phyloP scores from a whole-genome alignment of 2,329 filamentous ascomycete species.

The Paecilomyces niveus region DNA sequence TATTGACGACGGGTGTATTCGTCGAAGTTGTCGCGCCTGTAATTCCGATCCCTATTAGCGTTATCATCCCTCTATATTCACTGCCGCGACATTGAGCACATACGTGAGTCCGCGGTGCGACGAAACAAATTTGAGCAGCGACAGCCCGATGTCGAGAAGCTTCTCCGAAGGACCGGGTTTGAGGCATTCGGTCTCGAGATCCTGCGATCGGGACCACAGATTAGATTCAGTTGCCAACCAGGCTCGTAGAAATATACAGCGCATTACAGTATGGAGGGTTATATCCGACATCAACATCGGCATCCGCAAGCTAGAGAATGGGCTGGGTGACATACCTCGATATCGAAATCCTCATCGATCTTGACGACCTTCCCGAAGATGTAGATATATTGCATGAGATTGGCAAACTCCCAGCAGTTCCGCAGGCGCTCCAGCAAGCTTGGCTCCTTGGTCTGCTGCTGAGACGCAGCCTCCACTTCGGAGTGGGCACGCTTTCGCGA shows the following conservation, averaged over 20 bases:
- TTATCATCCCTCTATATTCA: slow-evolving; percentile 3
- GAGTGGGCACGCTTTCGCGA: slow-evolving; percentile 51
- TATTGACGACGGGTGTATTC: slow-evolving; percentile 90
- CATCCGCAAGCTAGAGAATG: slow-evolving; percentile 9
- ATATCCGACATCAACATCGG: not conserved
- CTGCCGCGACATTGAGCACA: slow-evolving; percentile 27
- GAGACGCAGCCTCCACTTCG: slow-evolving; percentile 47
- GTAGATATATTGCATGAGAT: slow-evolving; percentile 86
- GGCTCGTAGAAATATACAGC: not conserved
- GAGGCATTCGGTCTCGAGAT: slow-evolving; percentile 81
- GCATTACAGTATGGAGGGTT: not conserved
- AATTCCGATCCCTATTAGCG: slow-evolving; percentile 5
- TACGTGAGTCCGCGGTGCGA: slow-evolving; percentile 90
- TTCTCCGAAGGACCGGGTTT: slow-evolving; percentile 65
- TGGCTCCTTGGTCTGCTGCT: slow-evolving; percentile 30
- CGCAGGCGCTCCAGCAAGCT: slow-evolving; percentile 61
- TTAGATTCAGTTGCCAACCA: not conserved
- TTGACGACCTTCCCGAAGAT: slow-evolving; percentile 86
- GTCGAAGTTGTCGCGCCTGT: slow-evolving; percentile 78
- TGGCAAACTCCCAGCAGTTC: slow-evolving; percentile 94
- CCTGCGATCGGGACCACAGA: slow-evolving; percentile 46
- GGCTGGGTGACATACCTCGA: slow-evolving; percentile 61
- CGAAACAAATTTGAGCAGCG: slow-evolving; percentile 85
- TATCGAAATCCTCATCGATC: slow-evolving; percentile 79
- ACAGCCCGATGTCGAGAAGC: slow-evolving; percentile 74